Evolutionary conservation across 768 basidiomycete genomes (phyloP).

Genomic region (Fistulinella prunicolor): DNA sequence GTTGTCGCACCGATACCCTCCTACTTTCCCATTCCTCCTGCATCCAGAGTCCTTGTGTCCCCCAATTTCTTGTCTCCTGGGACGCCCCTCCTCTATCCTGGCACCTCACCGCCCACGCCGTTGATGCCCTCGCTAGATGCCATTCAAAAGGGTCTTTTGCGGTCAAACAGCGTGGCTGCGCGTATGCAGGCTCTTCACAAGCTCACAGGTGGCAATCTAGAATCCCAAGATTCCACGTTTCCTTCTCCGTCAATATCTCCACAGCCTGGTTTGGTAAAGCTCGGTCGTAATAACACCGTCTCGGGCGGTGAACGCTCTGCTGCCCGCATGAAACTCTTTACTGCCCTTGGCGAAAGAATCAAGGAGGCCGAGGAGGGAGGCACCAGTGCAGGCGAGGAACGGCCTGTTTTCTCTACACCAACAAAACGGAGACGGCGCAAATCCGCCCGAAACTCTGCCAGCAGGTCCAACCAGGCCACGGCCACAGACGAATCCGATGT

Average conservation of each 20-base stretch:
- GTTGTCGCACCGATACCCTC: constrained; percentile 55
- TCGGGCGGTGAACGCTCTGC: constrained; percentile 77
- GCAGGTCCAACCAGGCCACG: constrained; percentile 38
- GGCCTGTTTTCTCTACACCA: constrained; percentile 38
- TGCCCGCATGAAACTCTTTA: constrained; percentile 66
- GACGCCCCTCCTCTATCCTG: constrained; percentile 58
- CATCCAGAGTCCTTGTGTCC: constrained; percentile 38
- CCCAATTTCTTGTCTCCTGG: constrained; percentile 54
- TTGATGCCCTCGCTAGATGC: constrained; percentile 75
- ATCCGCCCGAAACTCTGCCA: constrained; percentile 40
- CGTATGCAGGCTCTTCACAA: constrained; percentile 80
- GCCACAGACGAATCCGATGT: constrained; percentile 47
- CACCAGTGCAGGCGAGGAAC: constrained; percentile 59
- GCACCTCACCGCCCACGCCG: constrained; percentile 59
- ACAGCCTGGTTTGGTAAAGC: constrained; percentile 45
- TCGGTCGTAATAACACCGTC: constrained; percentile 76
- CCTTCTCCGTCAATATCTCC: constrained; percentile 49
- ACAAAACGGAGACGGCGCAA: constrained; percentile 57
- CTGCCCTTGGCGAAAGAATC: constrained; percentile 53
- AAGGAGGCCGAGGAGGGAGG: constrained; percentile 64
- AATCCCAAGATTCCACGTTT: constrained; percentile 53
- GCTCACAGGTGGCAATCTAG: constrained; percentile 67
- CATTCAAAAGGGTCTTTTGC: constrained; percentile 72
- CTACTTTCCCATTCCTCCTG: constrained; percentile 46
- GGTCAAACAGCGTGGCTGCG: constrained; percentile 88